Percentiles rank a stretch among this genome's conserved stretches.
Conservation (phyloP, 768 basidiomycete genomes). For the Megacollybia marginata region DNA sequence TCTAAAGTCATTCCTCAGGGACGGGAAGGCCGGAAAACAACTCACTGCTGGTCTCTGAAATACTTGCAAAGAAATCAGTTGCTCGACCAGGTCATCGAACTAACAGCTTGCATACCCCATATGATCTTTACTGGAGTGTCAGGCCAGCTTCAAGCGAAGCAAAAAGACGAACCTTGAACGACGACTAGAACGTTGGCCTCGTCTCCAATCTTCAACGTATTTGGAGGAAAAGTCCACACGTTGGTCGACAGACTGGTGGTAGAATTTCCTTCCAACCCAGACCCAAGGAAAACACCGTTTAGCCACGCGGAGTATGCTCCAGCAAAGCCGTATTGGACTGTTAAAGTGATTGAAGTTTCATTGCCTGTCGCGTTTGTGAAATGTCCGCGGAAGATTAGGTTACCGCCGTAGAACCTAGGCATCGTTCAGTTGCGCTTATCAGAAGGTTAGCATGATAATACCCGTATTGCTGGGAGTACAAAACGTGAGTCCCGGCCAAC, state of each 20-base stretch:
- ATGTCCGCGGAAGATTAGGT: constrained; percentile 46
- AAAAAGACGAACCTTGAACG: constrained; percentile 19
- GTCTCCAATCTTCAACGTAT: constrained; percentile 21
- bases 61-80: constrained; percentile 17
- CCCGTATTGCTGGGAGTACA: constrained; percentile 50
- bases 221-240: constrained; percentile 32
- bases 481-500: constrained; percentile 31
- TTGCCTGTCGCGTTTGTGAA: constrained; percentile 38
- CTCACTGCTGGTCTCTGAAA: constrained; percentile 41
- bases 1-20: not conserved
- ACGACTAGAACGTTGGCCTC: constrained; percentile 36
- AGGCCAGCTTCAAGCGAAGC: not conserved
- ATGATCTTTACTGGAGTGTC: constrained; percentile 28
- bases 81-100: not conserved
- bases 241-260: constrained; percentile 35
- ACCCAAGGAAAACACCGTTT: constrained; percentile 42
- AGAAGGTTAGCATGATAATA: constrained; percentile 9
- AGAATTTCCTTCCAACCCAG: constrained; percentile 31
- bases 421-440: not conserved
- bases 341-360: constrained; percentile 37
- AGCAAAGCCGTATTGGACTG: constrained; percentile 42
- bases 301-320: constrained; percentile 48
- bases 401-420: constrained; percentile 42
- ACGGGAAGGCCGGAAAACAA: not conserved
- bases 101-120: constrained; percentile 29